Evolutionary conservation across 306 rosid genomes (phyloP), one percentile per base, ranked within the genome.

Genomic region (Luffa aegyptiaca): DNA sequence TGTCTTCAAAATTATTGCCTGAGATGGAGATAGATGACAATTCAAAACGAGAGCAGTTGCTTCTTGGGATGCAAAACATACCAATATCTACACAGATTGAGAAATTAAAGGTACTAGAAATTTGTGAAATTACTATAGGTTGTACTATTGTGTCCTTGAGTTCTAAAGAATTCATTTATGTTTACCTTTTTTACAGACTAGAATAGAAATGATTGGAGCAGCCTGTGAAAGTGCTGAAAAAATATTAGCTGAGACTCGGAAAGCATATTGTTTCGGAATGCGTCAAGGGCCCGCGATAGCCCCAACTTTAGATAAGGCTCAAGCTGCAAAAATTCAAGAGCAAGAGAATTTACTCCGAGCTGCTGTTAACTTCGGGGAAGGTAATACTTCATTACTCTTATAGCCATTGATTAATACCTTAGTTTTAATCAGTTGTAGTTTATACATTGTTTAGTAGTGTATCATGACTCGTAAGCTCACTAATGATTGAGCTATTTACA

Each of bases 141-240:
- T 6, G 20, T 62, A 57, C 12, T 20, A 31, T 6, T 42, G 8
- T 42, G 46, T 21, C 69, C 0, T 18, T 11, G 44, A 61, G 66
- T 62, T 62, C 69, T 62, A 12, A 12, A 42, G 36, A 58, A 63
- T 79, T 81, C 55, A 56, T 70, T 71, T 62, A 69, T n/a, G 61
- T 36, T 21, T 75, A 37, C 44, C 10, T 64, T 46, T 80, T 10
- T 69, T 83, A 69, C 88, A 93, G 96, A 91, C 90, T 14, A 86
- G 97, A 81, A 84, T 94, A 49, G 97, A 92, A 75, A 91, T 92
- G 95, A 94, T 94, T 82, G 93, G 91, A 36, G 92, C 90, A 17
- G 98, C 97, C 17, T 92, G 98, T 84, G 98, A 94, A 77, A 92
- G 97, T 82, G 97, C 97, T 20, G 98, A 94, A 63, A 94, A 94